Percentiles rank a stretch among this genome's conserved stretches.
These are phyloP conservation scores for Ceratocystis papillata DNA, from an alignment of 2,329 filamentous ascomycete genomes.

Conservation along the genomic window DNA sequence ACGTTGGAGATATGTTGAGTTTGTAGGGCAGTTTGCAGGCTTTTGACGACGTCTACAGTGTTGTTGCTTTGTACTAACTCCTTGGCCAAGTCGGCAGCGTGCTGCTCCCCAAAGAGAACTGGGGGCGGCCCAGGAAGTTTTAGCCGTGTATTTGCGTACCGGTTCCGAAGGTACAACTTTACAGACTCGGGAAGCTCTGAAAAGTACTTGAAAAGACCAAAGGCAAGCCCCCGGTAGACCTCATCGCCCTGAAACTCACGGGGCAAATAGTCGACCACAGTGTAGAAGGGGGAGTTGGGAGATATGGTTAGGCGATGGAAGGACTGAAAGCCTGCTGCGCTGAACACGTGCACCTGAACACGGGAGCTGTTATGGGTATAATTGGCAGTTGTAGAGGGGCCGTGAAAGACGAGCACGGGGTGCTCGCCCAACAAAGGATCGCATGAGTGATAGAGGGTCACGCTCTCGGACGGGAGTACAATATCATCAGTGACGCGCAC, in stretches of 20 bases:
- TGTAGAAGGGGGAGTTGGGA: slow-evolving; percentile 82
- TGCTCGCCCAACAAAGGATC: slow-evolving; percentile 74
- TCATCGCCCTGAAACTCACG: slow-evolving; percentile 94
- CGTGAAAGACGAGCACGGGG: slow-evolving; percentile 82
- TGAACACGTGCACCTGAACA: slow-evolving; percentile 88
- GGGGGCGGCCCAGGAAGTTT: slow-evolving; percentile 54
- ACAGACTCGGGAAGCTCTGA: slow-evolving; percentile 68
- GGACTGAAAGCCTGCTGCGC: slow-evolving; percentile 75
- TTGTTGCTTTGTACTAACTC: slow-evolving; percentile 76
- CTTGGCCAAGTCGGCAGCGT: slow-evolving; percentile 82
- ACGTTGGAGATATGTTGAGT: slow-evolving; percentile 75
- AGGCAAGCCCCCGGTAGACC: slow-evolving; percentile 78
- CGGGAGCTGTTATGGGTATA: slow-evolving; percentile 79
- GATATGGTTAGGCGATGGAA: slow-evolving; percentile 88
- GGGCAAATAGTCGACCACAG: slow-evolving; percentile 78
- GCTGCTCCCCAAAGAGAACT: slow-evolving; percentile 74
- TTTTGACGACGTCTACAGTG: slow-evolving; percentile 57
- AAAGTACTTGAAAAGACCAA: slow-evolving; percentile 91
- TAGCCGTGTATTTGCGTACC: slow-evolving; percentile 42
- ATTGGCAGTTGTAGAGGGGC: slow-evolving; percentile 79
- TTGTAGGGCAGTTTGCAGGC: slow-evolving; percentile 64
- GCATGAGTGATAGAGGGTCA: slow-evolving; percentile 79
- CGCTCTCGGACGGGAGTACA: slow-evolving; percentile 66
- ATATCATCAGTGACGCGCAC: slow-evolving; percentile 70
- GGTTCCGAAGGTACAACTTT: slow-evolving; percentile 57